These are phyloP conservation scores for Margaritispora aquatica DNA, from an alignment of 495 filamentous ascomycete species.

Conservation along the genomic window DNA sequence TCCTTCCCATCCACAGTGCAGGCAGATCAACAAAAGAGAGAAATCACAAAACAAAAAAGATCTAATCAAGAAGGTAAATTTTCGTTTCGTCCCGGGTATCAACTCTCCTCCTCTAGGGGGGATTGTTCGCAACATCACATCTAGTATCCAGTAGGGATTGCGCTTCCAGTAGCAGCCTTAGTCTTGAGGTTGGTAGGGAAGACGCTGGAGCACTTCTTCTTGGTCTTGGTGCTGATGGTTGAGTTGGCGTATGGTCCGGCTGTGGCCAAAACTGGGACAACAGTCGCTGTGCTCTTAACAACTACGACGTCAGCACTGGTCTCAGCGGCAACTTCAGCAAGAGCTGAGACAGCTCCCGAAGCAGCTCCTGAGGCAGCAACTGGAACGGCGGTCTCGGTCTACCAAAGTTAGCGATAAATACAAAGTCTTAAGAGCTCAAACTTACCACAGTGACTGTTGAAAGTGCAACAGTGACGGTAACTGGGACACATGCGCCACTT, in stretches of 20 bases:
- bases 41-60: constrained; percentile 2
- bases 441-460: constrained; percentile 40
- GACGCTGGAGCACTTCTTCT: constrained; percentile 27
- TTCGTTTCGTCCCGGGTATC: neutral
- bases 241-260: constrained; percentile 31
- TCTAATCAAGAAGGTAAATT: constrained; percentile 12
- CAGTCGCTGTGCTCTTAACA: constrained; percentile 20
- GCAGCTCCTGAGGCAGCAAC: neutral
- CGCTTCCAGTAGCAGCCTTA: constrained; percentile 13
- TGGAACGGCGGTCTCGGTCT: constrained; percentile 21
- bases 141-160: constrained; percentile 8
- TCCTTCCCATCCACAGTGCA: neutral
- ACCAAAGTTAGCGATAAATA: constrained; percentile 10
- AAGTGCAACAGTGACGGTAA: constrained; percentile 33
- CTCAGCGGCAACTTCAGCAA: neutral
- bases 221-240: constrained; percentile 26
- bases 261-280: constrained; percentile 22
- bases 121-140: neutral
- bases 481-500: constrained; percentile 15
- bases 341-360: constrained; percentile 12
- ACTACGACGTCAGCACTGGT: constrained; percentile 8
- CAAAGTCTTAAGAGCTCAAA: constrained; percentile 10
- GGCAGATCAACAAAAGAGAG: neutral
- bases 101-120: neutral
- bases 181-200: constrained; percentile 34